These are phyloP conservation scores for Ehretia macrophylla DNA, from an alignment of 257 asterid genomes.

Conservation along the genomic window DNA sequence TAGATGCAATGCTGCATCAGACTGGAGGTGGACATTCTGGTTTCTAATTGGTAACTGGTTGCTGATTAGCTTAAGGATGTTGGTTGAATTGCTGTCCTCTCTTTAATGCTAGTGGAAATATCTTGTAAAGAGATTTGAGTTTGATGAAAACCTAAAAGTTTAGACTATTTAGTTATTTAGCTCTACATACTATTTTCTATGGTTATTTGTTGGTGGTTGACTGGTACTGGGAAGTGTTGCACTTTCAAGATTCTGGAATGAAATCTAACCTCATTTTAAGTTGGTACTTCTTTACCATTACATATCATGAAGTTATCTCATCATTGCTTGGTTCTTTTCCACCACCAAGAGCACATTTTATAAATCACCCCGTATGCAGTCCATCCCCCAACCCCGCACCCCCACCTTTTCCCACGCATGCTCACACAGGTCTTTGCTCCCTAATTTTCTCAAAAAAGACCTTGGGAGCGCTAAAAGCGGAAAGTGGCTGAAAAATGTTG, in stretches of 20 bases:
- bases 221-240: background rate
- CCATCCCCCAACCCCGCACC: too few relatives aligned
- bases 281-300: too few relatives aligned
- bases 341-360: too few relatives aligned
- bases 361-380: too few relatives aligned
- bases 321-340: too few relatives aligned
- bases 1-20: slow-evolving; percentile 5
- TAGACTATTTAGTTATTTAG: background rate
- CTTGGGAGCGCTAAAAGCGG: too few relatives aligned
- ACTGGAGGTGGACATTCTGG: background rate
- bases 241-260: background rate
- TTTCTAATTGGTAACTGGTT: background rate
- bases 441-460: too few relatives aligned
- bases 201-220: too few relatives aligned
- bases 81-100: background rate
- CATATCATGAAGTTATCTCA: too few relatives aligned
- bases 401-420: too few relatives aligned
- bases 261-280: background rate
- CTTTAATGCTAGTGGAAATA: background rate
- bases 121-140: background rate
- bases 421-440: too few relatives aligned
- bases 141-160: background rate
- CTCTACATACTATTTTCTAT: background rate
- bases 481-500: too few relatives aligned
- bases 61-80: background rate